Evolutionary conservation across 2,329 filamentous ascomycete species (phyloP), one percentile per base, ranked within the genome.

Genomic region (Mycosphaerella sp.): DNA sequence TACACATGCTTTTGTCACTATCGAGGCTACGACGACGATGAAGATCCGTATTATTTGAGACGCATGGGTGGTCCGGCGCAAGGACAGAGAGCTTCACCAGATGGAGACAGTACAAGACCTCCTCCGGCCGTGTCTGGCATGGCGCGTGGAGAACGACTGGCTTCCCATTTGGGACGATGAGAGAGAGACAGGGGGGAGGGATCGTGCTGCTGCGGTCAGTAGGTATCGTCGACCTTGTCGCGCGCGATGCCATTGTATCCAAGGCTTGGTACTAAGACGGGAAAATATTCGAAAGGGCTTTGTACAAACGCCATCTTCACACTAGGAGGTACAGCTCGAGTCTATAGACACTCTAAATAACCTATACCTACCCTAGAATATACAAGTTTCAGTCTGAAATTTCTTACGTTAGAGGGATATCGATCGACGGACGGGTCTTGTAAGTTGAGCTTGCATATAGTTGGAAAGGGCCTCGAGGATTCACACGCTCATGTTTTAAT

Each of bases 1-100:
- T 66, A 63, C 52, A 65, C 60, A 10, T 66, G 64, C 50, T 60
- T 65, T 32, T 64, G 62, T 54, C 59, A 61, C 46, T 65, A 65
- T 46, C 50, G 56, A 32, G 60, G 54, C 6, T 62, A 60, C 45
- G 56, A 62, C 41, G 58, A 62, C 42, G 60, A 62, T 32, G 58
- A 62, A 39, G 58, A 60, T 52, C 58, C 56, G 17, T 48, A 57
- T 31, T 48, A 57, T 31, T 56, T 50, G 45, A 53, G 49, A 36
- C 45, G 48, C n/a, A 47, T 39, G 48, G 54, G 49, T 31, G 55
- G 49, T 31, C 50, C 58, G 53, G 26, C 39, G 4, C 43, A 47
- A 29, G 9, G 43, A 4, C 12, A 23, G 21, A 41, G 42, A 12
- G 43, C 10, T 1, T 2, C 23, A 32, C 5, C 23, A 32, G 40